Conservation (phyloP, 164 flowering plant genomes). For the Tetracentron sinense region DNA sequence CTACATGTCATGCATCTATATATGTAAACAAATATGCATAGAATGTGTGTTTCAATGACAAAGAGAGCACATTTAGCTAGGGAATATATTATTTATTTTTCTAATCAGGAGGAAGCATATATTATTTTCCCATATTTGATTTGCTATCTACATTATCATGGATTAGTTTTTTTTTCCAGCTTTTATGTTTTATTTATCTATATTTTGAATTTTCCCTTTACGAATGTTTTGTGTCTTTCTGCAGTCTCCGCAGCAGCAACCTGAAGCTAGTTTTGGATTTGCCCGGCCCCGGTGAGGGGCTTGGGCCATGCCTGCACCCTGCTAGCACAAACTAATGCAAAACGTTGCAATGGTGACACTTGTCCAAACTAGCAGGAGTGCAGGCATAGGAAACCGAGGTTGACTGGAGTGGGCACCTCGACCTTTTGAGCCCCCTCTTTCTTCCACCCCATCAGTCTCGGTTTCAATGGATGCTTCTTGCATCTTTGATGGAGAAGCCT, state of each 20-base stretch:
- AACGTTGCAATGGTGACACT: conserved; percentile 10
- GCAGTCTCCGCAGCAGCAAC: conserved; percentile 89
- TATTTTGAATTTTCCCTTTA: too few species aligned
- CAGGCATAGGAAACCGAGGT: conserved; percentile 63
- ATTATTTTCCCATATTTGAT: not conserved
- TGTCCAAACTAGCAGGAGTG: conserved; percentile 49
- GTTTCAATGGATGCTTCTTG: conserved; percentile 35
- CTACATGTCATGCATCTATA: too few species aligned
- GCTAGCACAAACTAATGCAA: conserved; percentile 26
- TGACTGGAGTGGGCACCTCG: conserved; percentile 24
- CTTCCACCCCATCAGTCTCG: conserved; percentile 25
- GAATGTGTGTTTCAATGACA: too few species aligned
- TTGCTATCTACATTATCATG: too few species aligned
- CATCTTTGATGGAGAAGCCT: conserved; percentile 22
- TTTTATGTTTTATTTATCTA: not conserved
- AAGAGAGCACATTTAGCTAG: too few species aligned
- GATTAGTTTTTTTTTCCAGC: not conserved
- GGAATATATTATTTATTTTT: too few species aligned
- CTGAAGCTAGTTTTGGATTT: conserved; percentile 84
- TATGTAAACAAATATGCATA: too few species aligned
- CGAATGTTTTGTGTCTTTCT: conserved; percentile 9
- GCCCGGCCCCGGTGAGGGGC: conserved; percentile 99
- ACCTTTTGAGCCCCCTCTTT: not conserved
- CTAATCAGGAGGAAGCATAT: not conserved
- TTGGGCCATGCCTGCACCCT: conserved; percentile 97